Evolutionary conservation across 2,329 filamentous ascomycete species (phyloP).

Genomic region (Thermoascus crustaceus): DNA sequence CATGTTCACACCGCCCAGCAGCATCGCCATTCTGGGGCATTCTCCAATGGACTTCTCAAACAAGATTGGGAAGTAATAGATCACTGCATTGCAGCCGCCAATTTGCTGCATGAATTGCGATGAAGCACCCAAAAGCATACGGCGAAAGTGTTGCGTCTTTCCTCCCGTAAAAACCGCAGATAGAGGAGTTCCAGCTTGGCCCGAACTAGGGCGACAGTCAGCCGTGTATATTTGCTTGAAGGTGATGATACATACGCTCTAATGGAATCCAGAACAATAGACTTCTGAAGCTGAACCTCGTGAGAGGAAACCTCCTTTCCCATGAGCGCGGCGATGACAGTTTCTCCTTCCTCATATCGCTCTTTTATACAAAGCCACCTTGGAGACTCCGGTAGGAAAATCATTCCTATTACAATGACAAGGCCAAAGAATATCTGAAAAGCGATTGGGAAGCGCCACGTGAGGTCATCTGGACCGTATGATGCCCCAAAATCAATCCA

Average conservation of each 20-base stretch:
- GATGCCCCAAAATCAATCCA: conserved; percentile 19
- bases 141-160: conserved; percentile 32
- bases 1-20: conserved; percentile 46
- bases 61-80: conserved; percentile 42
- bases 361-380: conserved; percentile 39
- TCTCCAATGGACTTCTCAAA: conserved; percentile 39
- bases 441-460: conserved; percentile 42
- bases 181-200: conserved; percentile 15
- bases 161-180: conserved; percentile 13
- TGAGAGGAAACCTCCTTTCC: conserved; percentile 41
- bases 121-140: conserved; percentile 33
- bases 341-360: conserved; percentile 37
- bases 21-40: conserved; percentile 36
- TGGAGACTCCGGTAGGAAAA: conserved; percentile 28
- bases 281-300: conserved; percentile 47
- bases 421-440: conserved; percentile 42
- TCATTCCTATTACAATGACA: conserved; percentile 30
- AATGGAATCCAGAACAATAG: conserved; percentile 55
- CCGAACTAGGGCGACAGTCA: conserved; percentile 24
- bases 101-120: conserved; percentile 42
- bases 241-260: conserved; percentile 31
- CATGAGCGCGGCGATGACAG: conserved; percentile 41
- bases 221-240: conserved; percentile 41
- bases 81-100: conserved; percentile 43
- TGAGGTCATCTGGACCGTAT: conserved; percentile 18